Evolutionary conservation across 345 rosid genomes (phyloP).

Genomic region (Cardamine occulta): DNA sequence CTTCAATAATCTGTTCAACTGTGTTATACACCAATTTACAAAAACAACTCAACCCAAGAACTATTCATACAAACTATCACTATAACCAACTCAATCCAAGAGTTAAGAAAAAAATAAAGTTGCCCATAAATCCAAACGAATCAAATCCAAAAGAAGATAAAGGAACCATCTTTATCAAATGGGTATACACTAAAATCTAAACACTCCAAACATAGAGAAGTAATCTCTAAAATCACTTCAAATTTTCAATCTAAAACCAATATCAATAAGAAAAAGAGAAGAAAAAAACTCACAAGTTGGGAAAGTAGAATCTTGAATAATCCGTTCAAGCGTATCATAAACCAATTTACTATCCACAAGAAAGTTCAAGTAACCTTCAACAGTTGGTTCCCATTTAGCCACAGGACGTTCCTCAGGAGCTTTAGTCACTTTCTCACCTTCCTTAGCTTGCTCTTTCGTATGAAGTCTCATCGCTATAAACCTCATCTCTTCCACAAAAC

Average conservation of each 20-base stretch:
- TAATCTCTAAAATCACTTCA: not conserved
- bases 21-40: no score
- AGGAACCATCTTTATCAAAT: not conserved
- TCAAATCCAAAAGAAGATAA: not conserved
- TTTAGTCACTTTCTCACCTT: conserved; percentile 82
- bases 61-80: not conserved
- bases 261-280: not conserved
- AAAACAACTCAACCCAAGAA: not conserved
- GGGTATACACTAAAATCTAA: not conserved
- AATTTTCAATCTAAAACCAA: not conserved
- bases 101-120: not conserved
- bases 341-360: conserved; percentile 93
- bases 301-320: conserved; percentile 62
- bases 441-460: conserved; percentile 83
- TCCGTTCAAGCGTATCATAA: conserved; percentile 81
- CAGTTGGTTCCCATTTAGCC: conserved; percentile 74
- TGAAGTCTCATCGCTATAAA: conserved; percentile 95
- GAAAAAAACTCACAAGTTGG: conserved; percentile 69
- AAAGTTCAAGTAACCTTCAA: conserved; percentile 85
- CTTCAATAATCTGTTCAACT: no score
- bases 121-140: not conserved
- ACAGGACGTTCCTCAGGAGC: conserved; percentile 69
- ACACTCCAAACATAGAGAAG: not conserved
- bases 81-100: not conserved
- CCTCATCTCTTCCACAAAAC: conserved; percentile 99